Evolutionary conservation across 768 basidiomycete species (phyloP), one percentile per base, ranked within the genome.

Genomic region (Multifurca ochricompacta): DNA sequence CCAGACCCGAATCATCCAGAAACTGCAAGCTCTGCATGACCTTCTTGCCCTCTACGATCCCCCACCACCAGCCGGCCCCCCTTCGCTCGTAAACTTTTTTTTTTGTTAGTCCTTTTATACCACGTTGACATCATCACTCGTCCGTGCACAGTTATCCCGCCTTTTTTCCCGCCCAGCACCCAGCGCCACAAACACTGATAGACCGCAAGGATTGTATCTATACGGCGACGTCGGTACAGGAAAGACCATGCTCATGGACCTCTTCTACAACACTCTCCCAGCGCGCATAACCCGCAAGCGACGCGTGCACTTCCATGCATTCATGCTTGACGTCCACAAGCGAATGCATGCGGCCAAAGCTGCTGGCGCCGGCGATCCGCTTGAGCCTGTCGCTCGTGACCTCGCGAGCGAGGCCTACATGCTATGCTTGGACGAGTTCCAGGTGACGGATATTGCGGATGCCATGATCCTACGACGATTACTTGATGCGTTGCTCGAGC

Each of bases 241-340:
- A 13, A 97, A 98, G 74, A 88, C 87, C 0, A 97, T 98, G 94
- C 83, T 99, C 59, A 99, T 99, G 96, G 96, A 99, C 69, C 76
- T 99, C 21, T 96, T 96, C 70, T 93, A 87, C 73, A 79, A 83
- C 59, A 82, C 92, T 1, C 81, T 96, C 1, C 86, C 88, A 1
- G 63, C 76, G 0, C 71, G 76, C 40, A 71, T 88, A 50, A 79
- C 70, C 41, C 78, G 80, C 55, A 91, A 90, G 70, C 84, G 89
- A 50, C 79, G 96, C 28, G 91, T 97, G 14, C 96, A 99, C 69
- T 99, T 99, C 67, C 94, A 98, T 66, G 91, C 92, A 1, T 98
- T 99, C 75, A 98, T 99, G 96, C 83, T 97, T 58, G 96, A 99
- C 66, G 93, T 97, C 19, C 91, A 97, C 68, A 96, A 95, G 65